Evolutionary conservation across 352 stramenopile genomes (phyloP), one percentile per base, ranked within the genome.

Genomic region (Phytophthora niederhauseri): DNA sequence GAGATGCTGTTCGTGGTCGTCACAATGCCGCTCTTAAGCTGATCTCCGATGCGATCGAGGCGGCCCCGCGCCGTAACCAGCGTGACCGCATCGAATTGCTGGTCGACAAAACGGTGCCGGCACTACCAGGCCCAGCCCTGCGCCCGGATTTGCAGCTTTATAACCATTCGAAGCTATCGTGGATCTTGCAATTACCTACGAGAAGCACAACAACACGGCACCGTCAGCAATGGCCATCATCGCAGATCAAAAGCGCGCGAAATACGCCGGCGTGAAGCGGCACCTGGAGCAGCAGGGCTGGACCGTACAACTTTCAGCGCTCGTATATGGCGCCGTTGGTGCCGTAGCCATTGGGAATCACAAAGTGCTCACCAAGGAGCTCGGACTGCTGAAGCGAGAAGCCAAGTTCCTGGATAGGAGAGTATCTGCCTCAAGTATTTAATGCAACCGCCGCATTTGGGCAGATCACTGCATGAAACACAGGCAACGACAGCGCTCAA

Each of bases 261-360:
- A 19, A 20, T 48, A 48, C 20, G 15, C 38, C 38, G 15, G 38
- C 7, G 38, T 48, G 14, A 48, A 48, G 17, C 19, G 38, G 15
- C 38, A 48, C 7, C 38, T 48, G 12, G 38, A 48, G 38, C 38
- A 15, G 15, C 38, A 48, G 19, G 38, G 38, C 19, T 48, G 38
- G 38, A 3, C 11, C n/a, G 57, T 63, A 4, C 43, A 63, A 15
- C 45, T 60, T 22, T 49, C 55, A 6, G 55, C 54, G 9, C 26
- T 70, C 14, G 55, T 61, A 4, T 70, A 70, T 41, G 54, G 63
- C 2, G 55, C 55, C 6, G 36, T 70, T 6, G 63, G 55, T 0
- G 24, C 63, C 30, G 63, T 70, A 4, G 31, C 22, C 0, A 2
- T 15, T 1, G 15, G 11, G 5, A 66, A 66, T 38, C 17, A 43